Evolutionary conservation across 1,284 basidiomycete genomes (phyloP), one percentile per base, ranked within the genome.

Genomic region (Apiotrichum montevideense): DNA sequence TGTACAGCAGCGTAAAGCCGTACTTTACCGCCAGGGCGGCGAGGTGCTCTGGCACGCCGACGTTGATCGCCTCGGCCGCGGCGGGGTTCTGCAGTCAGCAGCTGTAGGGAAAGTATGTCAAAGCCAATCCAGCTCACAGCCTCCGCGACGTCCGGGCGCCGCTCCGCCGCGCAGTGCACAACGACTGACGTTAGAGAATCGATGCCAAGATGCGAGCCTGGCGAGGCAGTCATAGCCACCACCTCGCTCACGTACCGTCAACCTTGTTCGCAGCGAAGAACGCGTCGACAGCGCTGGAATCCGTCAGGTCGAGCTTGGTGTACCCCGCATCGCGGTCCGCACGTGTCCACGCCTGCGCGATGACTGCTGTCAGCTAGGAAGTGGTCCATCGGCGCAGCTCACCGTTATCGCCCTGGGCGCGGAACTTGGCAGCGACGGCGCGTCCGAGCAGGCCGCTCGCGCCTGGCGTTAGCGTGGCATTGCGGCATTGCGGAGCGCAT

Each of bases 391-490:
- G 29, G 15, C 13, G 40, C 15, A 21, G 35, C 66, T 29, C 39
- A 66, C 66, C 71, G 15, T 66, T 58, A 54, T 72, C 71, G 13
- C 66, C 68, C 9, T 66, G 54, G 1, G 51, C 39, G 47, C 61
- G 57, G 61, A 76, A 73, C 37, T 68, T 48, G 13, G 61, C 55
- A 29, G 58, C 65, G 7, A 78, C 76, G 1, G 79, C 79, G 53
- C 79, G 69, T 15, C 79, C 79, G 15, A 80, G 74, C 32, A 80
- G 70, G 32, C 79, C 79, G n/a, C 77, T 78, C n/a, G 79, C 79
- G 21, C 79, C 79, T 67, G 70, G 3, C 6, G 52, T 57, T 50
- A 60, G 58, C 9, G n/a, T n/a, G n/a, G n/a, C n/a, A n/a, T n/a
- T n/a, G 3, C 4, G 6, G 0, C 0, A 6, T n/a, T 15, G 7